Base-by-base conservation (phyloP, 2,329 filamentous ascomycete genomes). In the Sporothrix mexicana region DNA sequence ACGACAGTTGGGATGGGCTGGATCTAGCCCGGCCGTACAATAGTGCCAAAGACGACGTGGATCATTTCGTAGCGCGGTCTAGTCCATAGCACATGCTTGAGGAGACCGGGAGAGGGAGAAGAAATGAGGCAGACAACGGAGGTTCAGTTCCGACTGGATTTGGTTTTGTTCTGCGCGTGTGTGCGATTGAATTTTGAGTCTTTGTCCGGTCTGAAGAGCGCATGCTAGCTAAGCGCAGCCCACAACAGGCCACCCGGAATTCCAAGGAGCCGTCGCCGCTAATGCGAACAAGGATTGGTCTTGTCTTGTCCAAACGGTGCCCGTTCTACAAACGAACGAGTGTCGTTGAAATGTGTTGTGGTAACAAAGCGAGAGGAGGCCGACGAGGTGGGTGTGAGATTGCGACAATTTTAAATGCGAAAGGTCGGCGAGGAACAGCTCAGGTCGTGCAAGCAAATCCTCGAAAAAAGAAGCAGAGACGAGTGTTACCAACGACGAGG, bases 41-140 rank as follows among this genome's bases (percentile, higher is more conserved):
- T 66, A 30, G 62, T 66, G 62, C 45, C 43, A 49, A 66, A 45
- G 23, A 64, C 43, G 45, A n/a, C 17, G 59, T 45, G 59, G 59
- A 45, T 45, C n/a, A 23, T 64, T 23, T n/a, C 59, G 59, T 64
- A 45, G 59, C 36, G 57, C 15, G 57, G 7, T 17, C 57, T 41
- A 61, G 30, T 36, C 30, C 30, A 23, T 8, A 43, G 59, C 55
- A 61, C 57, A 62, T 57, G 55, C 57, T 62, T 17, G 61, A 66
- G 36, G 17, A 12, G 30, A 8, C 30, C 8, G 36, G 59, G 7
- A 43, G 30, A 43, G 59, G 12, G 12, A 51, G 47, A 51, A 15
- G 15, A 17, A 36, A 36, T 5, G 30, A 36, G 30, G 30, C 4
- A 36, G 30, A 36, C 30, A 7, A 51, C 47, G 47, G 47, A 51